These are phyloP conservation scores for Candolleomyces aberdarensis DNA, from an alignment of 768 basidiomycete genomes.

Conservation along the genomic window DNA sequence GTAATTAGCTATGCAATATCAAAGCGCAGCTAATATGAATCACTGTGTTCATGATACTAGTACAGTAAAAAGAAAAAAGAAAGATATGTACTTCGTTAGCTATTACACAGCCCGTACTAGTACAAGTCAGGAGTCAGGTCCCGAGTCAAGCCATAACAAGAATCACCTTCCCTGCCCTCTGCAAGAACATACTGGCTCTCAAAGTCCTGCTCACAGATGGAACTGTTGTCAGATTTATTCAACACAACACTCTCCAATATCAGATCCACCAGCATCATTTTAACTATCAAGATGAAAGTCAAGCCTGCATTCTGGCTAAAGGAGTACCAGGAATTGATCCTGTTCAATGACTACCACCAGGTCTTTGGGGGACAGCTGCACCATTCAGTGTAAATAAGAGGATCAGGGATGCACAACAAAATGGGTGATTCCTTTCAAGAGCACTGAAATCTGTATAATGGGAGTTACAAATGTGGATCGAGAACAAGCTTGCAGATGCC, in stretches of 20 bases:
- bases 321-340: slow-evolving; percentile 60
- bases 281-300: slow-evolving; percentile 73
- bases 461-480: slow-evolving; percentile 71
- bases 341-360: too few species aligned
- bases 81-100: too few species aligned
- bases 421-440: slow-evolving; percentile 82
- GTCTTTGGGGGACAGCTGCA: too few species aligned
- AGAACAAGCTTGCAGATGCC: slow-evolving; percentile 60
- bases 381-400: too few species aligned
- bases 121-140: too few species aligned
- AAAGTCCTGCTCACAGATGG: slow-evolving; percentile 78
- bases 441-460: slow-evolving; percentile 62
- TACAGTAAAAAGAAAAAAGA: too few species aligned
- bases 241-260: slow-evolving; percentile 87
- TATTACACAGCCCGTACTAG: too few species aligned
- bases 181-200: slow-evolving; percentile 74
- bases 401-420: too few species aligned
- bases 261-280: slow-evolving; percentile 86
- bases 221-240: slow-evolving; percentile 72
- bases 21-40: too few species aligned
- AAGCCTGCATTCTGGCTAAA: slow-evolving; percentile 79
- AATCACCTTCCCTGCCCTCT: slow-evolving; percentile 72
- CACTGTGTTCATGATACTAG: too few species aligned
- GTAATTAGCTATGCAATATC: too few species aligned
- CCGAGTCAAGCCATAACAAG: too few species aligned